A percentile compares a stretch with the other conserved stretches of the same genome.
Conservation (phyloP, 805 yeast genomes). For the Ogataea allantospora region DNA sequence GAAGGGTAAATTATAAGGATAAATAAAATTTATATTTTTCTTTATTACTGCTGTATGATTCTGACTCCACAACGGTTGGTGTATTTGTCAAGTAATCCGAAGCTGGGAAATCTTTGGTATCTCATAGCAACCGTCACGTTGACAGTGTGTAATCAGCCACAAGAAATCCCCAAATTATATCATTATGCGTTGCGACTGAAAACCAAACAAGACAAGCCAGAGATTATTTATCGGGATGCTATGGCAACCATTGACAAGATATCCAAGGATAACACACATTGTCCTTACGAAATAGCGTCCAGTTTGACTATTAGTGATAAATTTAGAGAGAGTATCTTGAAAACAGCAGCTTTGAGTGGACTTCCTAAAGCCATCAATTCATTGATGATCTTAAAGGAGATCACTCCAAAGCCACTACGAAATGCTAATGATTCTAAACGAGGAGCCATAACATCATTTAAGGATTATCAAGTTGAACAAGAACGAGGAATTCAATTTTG, state of each 20-base stretch:
- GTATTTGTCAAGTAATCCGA: constrained; percentile 52
- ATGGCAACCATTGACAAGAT: constrained; percentile 3
- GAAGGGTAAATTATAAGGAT: constrained; percentile 24
- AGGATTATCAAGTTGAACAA: constrained; percentile 19
- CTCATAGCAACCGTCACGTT: constrained; percentile 77
- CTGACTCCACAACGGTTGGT: constrained; percentile 57
- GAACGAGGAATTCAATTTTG: constrained; percentile 64
- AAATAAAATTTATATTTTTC: background rate
- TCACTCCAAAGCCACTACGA: constrained; percentile 55
- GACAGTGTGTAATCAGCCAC: constrained; percentile 78
- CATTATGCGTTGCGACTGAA: constrained; percentile 55
- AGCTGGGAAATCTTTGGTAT: constrained; percentile 65
- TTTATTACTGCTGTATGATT: constrained; percentile 19
- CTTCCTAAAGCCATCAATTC: constrained; percentile 84
- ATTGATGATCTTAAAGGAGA: constrained; percentile 57
- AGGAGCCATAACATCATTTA: constrained; percentile 14
- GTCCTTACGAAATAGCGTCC: constrained; percentile 16
- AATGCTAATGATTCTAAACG: constrained; percentile 24
- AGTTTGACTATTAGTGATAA: constrained; percentile 39
- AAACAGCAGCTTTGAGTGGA: constrained; percentile 77
- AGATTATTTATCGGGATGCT: constrained; percentile 19
- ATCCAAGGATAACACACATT: constrained; percentile 15
- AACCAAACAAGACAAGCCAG: constrained; percentile 15
- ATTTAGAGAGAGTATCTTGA: constrained; percentile 74
- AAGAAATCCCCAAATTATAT: constrained; percentile 72